These are phyloP conservation scores for Kwoniella sp. DNA, from an alignment of 768 basidiomycete genomes.

Conservation along the genomic window DNA sequence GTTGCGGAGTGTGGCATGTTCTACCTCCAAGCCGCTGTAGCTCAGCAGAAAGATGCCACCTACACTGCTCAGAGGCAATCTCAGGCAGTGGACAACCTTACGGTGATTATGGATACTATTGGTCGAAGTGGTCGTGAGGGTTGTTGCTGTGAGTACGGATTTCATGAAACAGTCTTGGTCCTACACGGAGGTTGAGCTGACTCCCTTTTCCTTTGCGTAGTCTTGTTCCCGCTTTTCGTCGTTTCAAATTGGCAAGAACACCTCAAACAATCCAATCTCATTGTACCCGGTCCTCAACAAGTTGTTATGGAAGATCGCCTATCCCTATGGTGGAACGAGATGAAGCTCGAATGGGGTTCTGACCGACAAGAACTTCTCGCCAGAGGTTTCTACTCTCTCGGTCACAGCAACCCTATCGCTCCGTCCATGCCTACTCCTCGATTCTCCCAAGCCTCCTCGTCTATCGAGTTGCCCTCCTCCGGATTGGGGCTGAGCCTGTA, in stretches of 20 bases:
- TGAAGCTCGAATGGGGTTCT: constrained; percentile 39
- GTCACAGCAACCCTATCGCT: background rate
- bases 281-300: constrained; percentile 26
- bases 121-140: constrained; percentile 48
- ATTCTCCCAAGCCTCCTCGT: constrained; percentile 9
- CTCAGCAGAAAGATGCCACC: constrained; percentile 25
- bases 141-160: constrained; percentile 45
- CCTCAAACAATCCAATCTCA: constrained; percentile 21
- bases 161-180: no score
- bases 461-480: constrained; percentile 13
- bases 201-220: constrained; percentile 22
- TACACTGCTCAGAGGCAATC: constrained; percentile 47
- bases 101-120: constrained; percentile 47
- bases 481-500: constrained; percentile 21
- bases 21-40: constrained; percentile 51
- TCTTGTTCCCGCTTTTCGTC: constrained; percentile 50
- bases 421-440: constrained; percentile 11
- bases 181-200: no score
- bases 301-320: constrained; percentile 35
- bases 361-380: constrained; percentile 29
- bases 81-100: constrained; percentile 53
- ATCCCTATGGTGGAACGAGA: constrained; percentile 41
- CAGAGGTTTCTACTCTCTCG: constrained; percentile 28
- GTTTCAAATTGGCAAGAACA: constrained; percentile 52
- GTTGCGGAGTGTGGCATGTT: constrained; percentile 55